Evolutionary conservation across 2,329 filamentous ascomycete genomes (phyloP).

Genomic region (Balansia obtecta): DNA sequence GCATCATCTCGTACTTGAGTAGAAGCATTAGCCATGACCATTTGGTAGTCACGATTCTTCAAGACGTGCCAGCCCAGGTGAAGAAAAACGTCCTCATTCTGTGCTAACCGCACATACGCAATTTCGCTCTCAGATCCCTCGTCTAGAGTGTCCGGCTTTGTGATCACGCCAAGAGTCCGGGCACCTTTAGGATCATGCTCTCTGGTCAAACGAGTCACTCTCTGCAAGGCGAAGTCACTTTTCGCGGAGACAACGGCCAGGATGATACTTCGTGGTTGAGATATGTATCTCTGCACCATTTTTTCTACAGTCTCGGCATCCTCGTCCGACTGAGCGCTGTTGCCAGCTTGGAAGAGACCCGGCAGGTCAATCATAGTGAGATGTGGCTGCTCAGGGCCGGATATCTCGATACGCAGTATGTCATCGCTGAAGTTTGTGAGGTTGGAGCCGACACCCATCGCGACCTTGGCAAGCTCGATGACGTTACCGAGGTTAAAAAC

Average conservation of each 20-base stretch:
- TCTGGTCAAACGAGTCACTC: constrained; percentile 33
- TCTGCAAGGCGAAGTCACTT: constrained; percentile 44
- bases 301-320: constrained; percentile 31
- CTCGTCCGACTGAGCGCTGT: constrained; percentile 28
- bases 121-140: constrained; percentile 25
- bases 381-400: constrained; percentile 33
- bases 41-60: constrained; percentile 27
- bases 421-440: constrained; percentile 30
- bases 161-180: constrained; percentile 43
- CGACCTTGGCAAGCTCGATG: constrained; percentile 26
- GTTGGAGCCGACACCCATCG: constrained; percentile 34
- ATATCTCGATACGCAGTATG: constrained; percentile 33
- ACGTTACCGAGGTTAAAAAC: constrained; percentile 18
- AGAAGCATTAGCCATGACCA: constrained; percentile 18
- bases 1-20: constrained; percentile 22
- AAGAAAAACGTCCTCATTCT: constrained; percentile 33
- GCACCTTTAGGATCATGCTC: constrained; percentile 12
- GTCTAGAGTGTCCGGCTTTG: constrained; percentile 35
- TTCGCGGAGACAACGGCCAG: constrained; percentile 44
- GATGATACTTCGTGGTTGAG: constrained; percentile 43
- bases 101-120: constrained; percentile 27
- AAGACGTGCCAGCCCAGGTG: constrained; percentile 41
- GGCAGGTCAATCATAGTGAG: constrained; percentile 48
- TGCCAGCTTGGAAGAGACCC: constrained; percentile 37
- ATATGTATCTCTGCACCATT: constrained; percentile 44